phyloP scores from a whole-genome alignment of 2,329 filamentous ascomycete genomes.

The Diaporthe citriasiana region DNA sequence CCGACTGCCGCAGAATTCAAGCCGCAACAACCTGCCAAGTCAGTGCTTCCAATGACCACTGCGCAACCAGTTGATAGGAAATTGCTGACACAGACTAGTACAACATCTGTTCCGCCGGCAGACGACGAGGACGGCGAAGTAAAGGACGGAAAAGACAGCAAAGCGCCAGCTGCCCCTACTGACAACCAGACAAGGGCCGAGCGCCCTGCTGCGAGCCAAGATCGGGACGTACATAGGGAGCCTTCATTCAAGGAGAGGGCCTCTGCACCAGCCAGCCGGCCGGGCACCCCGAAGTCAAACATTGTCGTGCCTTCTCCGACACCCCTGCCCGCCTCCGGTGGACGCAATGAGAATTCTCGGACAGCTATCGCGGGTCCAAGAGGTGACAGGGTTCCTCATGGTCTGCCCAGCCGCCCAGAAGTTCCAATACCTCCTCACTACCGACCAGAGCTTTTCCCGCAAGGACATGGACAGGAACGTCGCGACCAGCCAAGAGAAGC shows the following conservation, averaged over 20 bases:
- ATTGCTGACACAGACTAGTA: slow-evolving; percentile 47
- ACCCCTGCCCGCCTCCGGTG: slow-evolving; percentile 7
- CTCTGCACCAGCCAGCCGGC: slow-evolving; percentile 48
- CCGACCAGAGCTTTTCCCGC: slow-evolving; percentile 61
- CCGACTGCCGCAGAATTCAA: slow-evolving; percentile 76
- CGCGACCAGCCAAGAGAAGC: slow-evolving; percentile 49
- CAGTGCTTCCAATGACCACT: slow-evolving; percentile 43
- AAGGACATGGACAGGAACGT: slow-evolving; percentile 52
- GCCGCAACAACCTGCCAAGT: slow-evolving; percentile 57
- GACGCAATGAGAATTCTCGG: slow-evolving; percentile 37
- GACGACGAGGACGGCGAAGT: slow-evolving; percentile 83
- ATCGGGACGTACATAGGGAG: slow-evolving; percentile 46
- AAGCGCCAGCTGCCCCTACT: slow-evolving; percentile 46
- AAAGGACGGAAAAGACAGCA: slow-evolving; percentile 66
- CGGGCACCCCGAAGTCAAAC: slow-evolving; percentile 38
- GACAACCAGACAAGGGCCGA: slow-evolving; percentile 36
- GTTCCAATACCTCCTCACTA: slow-evolving; percentile 66
- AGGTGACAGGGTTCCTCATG: slow-evolving; percentile 39
- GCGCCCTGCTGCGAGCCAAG: slow-evolving; percentile 43
- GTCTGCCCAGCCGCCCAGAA: slow-evolving; percentile 71
- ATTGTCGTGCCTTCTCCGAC: slow-evolving; percentile 21
- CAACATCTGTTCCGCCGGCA: slow-evolving; percentile 44
- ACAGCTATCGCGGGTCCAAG: slow-evolving; percentile 50
- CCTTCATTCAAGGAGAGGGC: slow-evolving; percentile 50
- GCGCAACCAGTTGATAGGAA: slow-evolving; percentile 43